These are phyloP conservation scores for Colletotrichum tofieldiae DNA, from an alignment of 2,329 filamentous ascomycete species.

Conservation along the genomic window DNA sequence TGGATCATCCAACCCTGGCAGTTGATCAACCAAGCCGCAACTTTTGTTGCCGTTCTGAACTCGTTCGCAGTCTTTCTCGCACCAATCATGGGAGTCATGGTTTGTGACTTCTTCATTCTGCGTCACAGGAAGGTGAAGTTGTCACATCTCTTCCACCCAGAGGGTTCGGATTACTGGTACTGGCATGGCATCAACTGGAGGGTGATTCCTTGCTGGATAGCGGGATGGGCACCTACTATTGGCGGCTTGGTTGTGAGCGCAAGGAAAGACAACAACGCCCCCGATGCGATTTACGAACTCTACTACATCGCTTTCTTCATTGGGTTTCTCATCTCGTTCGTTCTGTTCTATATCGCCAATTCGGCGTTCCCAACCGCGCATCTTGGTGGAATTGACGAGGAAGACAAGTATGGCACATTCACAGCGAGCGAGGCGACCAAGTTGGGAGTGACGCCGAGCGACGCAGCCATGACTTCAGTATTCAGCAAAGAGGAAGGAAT, in stretches of 20 bases:
- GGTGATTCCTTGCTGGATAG: constrained; percentile 52
- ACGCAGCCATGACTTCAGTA: not conserved
- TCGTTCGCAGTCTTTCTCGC: constrained; percentile 57
- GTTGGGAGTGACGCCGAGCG: constrained; percentile 53
- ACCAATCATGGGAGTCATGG: constrained; percentile 59
- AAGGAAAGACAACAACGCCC: constrained; percentile 45
- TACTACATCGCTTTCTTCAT: constrained; percentile 65
- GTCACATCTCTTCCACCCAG: constrained; percentile 53
- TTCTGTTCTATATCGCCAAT: constrained; percentile 49
- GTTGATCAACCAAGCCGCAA: constrained; percentile 54
- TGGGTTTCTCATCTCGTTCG: constrained; percentile 49
- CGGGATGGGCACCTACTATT: constrained; percentile 61
- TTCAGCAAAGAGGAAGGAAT: constrained; percentile 4
- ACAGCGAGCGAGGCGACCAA: constrained; percentile 58
- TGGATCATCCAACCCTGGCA: constrained; percentile 57
- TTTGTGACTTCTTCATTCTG: constrained; percentile 53
- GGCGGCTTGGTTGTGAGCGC: constrained; percentile 26
- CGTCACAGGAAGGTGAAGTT: constrained; percentile 53
- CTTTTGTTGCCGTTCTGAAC: constrained; percentile 54
- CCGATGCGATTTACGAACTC: constrained; percentile 57
- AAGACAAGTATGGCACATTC: constrained; percentile 63
- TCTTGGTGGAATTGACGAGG: constrained; percentile 59
- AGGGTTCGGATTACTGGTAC: constrained; percentile 59
- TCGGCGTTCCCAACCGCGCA: constrained; percentile 56
- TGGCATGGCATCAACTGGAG: constrained; percentile 51